Evolutionary conservation across 176 grass and related monocot genomes (phyloP).

Genomic region (Oryza australiensis): DNA sequence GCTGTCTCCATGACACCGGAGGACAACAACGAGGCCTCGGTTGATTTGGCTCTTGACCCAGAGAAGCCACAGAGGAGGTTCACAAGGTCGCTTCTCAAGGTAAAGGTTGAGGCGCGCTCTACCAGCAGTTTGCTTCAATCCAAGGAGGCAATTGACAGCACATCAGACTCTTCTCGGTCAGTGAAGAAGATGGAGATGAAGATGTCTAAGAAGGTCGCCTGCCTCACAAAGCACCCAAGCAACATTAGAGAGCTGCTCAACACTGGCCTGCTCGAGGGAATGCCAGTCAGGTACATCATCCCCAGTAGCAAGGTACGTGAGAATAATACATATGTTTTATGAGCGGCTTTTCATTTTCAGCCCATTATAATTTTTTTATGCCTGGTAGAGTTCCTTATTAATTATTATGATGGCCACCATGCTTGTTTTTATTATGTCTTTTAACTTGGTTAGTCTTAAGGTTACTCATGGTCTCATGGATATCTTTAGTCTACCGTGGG

Average conservation of each 20-base stretch:
- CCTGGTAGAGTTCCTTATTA: neutral
- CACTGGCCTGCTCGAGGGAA: constrained; percentile 54
- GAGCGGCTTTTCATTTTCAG: neutral
- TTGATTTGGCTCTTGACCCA: neutral
- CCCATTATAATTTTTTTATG: neutral
- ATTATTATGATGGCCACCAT: neutral
- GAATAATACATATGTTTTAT: neutral
- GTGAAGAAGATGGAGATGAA: constrained; percentile 71
- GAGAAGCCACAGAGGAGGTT: constrained; percentile 43
- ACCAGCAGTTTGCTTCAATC: constrained; percentile 15
- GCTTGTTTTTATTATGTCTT: neutral
- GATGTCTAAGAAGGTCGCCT: constrained; percentile 70
- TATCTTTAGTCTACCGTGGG: neutral
- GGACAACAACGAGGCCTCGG: constrained; percentile 11
- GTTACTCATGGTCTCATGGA: neutral
- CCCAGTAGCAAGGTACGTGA: constrained; percentile 52
- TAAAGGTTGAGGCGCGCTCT: constrained; percentile 22
- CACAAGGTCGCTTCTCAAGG: constrained; percentile 53
- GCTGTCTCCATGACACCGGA: neutral
- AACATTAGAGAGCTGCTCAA: constrained; percentile 53
- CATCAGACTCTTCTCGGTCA: constrained; percentile 38
- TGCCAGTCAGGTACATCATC: constrained; percentile 48
- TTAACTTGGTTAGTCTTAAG: neutral
- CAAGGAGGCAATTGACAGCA: constrained; percentile 31
- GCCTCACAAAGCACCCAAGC: constrained; percentile 47